Conservation (phyloP, 2,329 filamentous ascomycete genomes). For the Volutella citrinella region DNA sequence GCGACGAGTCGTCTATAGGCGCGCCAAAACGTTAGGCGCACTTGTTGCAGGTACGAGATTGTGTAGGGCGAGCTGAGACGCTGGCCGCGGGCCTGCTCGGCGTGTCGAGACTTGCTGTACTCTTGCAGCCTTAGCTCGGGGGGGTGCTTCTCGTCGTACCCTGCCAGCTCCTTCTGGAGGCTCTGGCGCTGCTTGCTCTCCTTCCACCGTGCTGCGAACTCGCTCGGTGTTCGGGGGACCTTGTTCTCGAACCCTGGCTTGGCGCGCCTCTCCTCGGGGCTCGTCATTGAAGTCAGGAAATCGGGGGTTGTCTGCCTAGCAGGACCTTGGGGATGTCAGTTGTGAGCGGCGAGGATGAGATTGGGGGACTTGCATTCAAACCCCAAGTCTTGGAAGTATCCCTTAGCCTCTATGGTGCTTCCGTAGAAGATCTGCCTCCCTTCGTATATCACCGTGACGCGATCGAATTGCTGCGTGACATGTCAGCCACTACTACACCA, state of each 20-base stretch:
- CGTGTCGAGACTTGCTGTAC: conserved; percentile 18
- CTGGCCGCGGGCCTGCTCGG: conserved; percentile 30
- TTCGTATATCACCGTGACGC: conserved; percentile 64
- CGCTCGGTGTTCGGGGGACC: conserved; percentile 34
- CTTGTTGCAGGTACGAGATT: conserved; percentile 44
- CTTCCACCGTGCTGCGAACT: conserved; percentile 35
- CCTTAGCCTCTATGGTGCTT: conserved; percentile 50
- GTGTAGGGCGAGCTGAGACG: conserved; percentile 45
- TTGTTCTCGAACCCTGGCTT: conserved; percentile 27
- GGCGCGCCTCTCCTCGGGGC: conserved; percentile 32
- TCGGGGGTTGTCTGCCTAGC: conserved; percentile 23
- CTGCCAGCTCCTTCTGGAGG: conserved; percentile 26
- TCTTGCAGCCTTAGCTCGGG: conserved; percentile 11
- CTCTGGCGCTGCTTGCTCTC: conserved; percentile 21
- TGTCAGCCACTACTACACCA: conserved; percentile 22
- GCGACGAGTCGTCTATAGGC: conserved; percentile 37
- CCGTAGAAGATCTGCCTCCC: conserved; percentile 69
- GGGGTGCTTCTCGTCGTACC: conserved; percentile 25
- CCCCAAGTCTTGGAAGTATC: conserved; percentile 53
- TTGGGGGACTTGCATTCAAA: conserved; percentile 21
- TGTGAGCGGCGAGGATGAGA: no score
- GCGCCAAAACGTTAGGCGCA: conserved; percentile 40
- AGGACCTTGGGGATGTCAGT: no score
- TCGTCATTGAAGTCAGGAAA: conserved; percentile 41
- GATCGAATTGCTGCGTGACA: conserved; percentile 64